Conservation (phyloP, 495 filamentous ascomycete genomes). For the Hypoxylon fragiforme region DNA sequence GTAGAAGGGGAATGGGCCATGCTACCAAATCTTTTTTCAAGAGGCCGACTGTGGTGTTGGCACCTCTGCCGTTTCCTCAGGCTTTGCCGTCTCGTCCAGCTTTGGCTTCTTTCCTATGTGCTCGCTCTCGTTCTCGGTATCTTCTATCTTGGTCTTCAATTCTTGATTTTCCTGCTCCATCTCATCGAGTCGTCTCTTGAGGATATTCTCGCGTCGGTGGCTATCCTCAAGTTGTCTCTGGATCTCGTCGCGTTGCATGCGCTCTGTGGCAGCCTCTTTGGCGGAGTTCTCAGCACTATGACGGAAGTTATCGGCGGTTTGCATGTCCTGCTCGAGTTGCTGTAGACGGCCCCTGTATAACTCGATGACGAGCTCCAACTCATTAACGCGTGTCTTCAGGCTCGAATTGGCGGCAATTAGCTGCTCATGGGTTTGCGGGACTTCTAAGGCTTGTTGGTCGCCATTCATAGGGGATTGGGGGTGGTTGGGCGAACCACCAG, state of each 20-base stretch:
- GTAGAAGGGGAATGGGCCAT: not conserved
- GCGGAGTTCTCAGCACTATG: constrained; percentile 47
- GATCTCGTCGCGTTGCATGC: constrained; percentile 48
- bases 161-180: constrained; percentile 63
- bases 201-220: constrained; percentile 74
- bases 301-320: constrained; percentile 42
- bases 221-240: constrained; percentile 73
- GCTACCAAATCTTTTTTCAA: not conserved
- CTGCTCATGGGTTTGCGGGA: constrained; percentile 78
- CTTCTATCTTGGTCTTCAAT: constrained; percentile 43
- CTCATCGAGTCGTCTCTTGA: constrained; percentile 81
- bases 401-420: constrained; percentile 75
- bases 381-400: constrained; percentile 86
- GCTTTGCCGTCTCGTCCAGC: constrained; percentile 34
- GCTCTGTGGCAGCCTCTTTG: constrained; percentile 42
- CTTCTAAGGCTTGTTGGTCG: constrained; percentile 69
- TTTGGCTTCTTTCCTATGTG: constrained; percentile 43
- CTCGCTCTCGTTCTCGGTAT: constrained; percentile 38
- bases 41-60: constrained; percentile 35
- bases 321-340: constrained; percentile 75
- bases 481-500: constrained; percentile 67
- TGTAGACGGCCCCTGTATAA: constrained; percentile 86
- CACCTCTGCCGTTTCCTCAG: constrained; percentile 31
- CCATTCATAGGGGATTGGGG: constrained; percentile 69
- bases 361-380: constrained; percentile 95